Evolutionary conservation across 768 basidiomycete genomes (phyloP).

Genomic region (Mycena galericulata): DNA sequence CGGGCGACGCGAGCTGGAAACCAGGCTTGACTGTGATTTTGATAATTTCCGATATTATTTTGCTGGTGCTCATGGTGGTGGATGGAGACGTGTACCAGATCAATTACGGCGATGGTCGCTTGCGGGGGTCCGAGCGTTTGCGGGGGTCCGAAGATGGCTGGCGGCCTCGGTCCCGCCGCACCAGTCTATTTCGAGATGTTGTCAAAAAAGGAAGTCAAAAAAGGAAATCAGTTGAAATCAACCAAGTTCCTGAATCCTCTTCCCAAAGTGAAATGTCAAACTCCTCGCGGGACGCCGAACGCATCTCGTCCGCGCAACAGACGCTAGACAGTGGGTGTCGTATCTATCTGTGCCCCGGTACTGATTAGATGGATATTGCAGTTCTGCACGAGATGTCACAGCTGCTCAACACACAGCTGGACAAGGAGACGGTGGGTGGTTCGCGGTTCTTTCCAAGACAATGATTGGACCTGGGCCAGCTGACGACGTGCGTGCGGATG

Average conservation of each 20-base stretch:
- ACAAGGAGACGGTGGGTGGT: constrained; percentile 73
- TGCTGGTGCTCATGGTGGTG: constrained; percentile 11
- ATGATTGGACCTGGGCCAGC: too few relatives aligned
- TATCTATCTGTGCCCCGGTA: neutral
- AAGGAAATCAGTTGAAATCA: too few relatives aligned
- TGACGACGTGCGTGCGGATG: constrained; percentile 93
- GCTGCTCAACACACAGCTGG: constrained; percentile 86
- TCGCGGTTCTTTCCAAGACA: too few relatives aligned
- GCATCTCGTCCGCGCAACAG: constrained; percentile 72
- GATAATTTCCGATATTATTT: constrained; percentile 30
- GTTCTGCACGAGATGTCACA: constrained; percentile 91
- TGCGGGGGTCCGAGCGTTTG: too few relatives aligned
- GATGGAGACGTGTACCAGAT: too few relatives aligned
- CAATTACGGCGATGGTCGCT: too few relatives aligned
- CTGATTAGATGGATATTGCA: constrained; percentile 45
- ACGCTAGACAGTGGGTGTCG: constrained; percentile 73
- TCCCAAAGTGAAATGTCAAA: too few relatives aligned
- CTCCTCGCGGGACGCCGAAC: constrained; percentile 67
- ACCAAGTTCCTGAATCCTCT: too few relatives aligned
- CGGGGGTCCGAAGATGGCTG: too few relatives aligned
- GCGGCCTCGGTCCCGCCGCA: too few relatives aligned
- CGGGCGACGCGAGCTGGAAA: constrained; percentile 13
- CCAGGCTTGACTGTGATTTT: constrained; percentile 12
- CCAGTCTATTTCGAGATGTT: too few relatives aligned
- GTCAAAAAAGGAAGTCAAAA: too few relatives aligned